These are phyloP conservation scores for Lodderomyces parapsilosis DNA, from an alignment of 1,139 yeast genomes.

Conservation along the genomic window DNA sequence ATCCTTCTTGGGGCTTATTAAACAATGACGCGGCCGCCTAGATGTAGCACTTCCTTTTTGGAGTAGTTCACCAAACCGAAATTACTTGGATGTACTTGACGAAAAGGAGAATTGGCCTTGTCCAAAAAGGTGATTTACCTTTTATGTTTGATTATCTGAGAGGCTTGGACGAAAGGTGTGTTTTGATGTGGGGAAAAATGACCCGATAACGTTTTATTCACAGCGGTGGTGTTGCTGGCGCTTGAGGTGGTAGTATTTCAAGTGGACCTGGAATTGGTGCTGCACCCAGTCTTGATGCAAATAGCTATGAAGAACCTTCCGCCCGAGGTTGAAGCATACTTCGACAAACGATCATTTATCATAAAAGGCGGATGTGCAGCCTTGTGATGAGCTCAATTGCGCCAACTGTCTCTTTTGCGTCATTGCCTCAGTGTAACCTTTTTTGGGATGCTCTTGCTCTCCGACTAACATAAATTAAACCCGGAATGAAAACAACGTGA, in stretches of 20 bases:
- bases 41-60: no score
- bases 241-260: slow-evolving; percentile 3
- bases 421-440: no score
- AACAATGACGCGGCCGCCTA: no score
- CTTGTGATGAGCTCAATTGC: no score
- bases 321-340: slow-evolving; percentile 22
- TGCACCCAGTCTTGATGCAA: slow-evolving; percentile 1
- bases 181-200: slow-evolving; percentile 9
- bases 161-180: slow-evolving; percentile 23
- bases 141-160: slow-evolving; percentile 24
- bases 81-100: no score
- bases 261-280: slow-evolving; percentile 3
- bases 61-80: no score
- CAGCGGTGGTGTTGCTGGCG: background rate
- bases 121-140: slow-evolving; percentile 45
- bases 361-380: slow-evolving; percentile 48
- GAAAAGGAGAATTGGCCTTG: slow-evolving; percentile 28
- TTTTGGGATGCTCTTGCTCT: no score
- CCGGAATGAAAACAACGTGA: no score
- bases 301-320: slow-evolving; percentile 8
- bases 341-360: slow-evolving; percentile 30
- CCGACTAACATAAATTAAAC: no score
- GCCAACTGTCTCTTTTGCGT: no score
- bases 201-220: background rate
- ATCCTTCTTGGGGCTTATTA: no score